phyloP scores from a whole-genome alignment of 371 early-diverging fungal species.

The Mortierella polycephala region DNA sequence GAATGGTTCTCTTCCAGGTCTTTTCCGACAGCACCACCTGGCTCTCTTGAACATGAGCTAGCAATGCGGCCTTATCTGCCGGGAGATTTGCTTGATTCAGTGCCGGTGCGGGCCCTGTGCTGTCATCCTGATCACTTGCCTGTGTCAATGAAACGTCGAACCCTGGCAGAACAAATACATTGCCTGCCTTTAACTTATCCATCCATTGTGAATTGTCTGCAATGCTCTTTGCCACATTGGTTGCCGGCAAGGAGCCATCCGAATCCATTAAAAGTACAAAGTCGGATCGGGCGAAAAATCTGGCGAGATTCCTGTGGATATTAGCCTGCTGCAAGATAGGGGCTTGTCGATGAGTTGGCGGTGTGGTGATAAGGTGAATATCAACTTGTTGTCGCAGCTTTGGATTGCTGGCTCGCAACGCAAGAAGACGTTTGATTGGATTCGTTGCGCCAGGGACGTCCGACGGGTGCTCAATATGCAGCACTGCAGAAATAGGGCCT shows the following conservation, averaged over 20 bases:
- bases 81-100: conserved; percentile 22
- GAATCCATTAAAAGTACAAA: conserved; percentile 57
- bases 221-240: conserved; percentile 38
- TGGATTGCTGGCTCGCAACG: conserved; percentile 56
- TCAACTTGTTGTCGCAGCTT: conserved; percentile 60
- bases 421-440: conserved; percentile 49
- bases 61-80: conserved; percentile 22
- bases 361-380: conserved; percentile 62
- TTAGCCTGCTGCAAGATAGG: conserved; percentile 42
- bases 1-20: conserved; percentile 52
- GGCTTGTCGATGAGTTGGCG: conserved; percentile 42
- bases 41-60: conserved; percentile 22
- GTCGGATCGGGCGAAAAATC: conserved; percentile 66
- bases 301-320: conserved; percentile 63
- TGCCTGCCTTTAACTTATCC: conserved; percentile 58
- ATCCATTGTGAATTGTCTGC: conserved; percentile 44
- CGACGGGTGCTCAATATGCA: conserved; percentile 55
- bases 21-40: conserved; percentile 47
- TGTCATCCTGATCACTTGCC: conserved; percentile 2
- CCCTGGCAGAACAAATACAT: conserved; percentile 69
- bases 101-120: conserved; percentile 29
- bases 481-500: conserved; percentile 67
- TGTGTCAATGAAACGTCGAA: conserved; percentile 28
- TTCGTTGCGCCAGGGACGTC: conserved; percentile 25
- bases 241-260: conserved; percentile 55